Conservation (phyloP, 345 rosid genomes). For the Geranium brycei region DNA sequence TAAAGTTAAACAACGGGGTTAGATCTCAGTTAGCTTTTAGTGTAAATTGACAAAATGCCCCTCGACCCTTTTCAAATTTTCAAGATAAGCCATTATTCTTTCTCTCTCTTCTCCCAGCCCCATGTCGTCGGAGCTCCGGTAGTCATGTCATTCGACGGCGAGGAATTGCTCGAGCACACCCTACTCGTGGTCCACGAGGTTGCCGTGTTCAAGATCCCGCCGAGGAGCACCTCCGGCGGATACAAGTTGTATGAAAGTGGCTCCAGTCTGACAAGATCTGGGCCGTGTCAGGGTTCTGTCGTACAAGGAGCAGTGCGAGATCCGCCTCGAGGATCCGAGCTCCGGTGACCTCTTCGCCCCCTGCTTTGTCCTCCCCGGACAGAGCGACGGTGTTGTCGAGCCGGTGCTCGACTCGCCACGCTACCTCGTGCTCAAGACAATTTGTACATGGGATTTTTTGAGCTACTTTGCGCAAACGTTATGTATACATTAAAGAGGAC, state of each 20-base stretch:
- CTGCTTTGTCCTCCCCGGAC: slow-evolving; percentile 70
- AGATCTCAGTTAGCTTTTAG: too few species aligned
- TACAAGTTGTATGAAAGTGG: slow-evolving; percentile 97
- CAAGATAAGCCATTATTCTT: too few species aligned
- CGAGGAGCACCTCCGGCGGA: slow-evolving; percentile 86
- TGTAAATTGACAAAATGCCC: too few species aligned
- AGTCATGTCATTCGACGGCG: slow-evolving; percentile 76
- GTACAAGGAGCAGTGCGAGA: slow-evolving; percentile 91
- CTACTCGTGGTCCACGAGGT: slow-evolving; percentile 94
- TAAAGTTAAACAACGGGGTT: too few species aligned
- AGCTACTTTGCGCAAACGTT: too few species aligned
- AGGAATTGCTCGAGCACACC: slow-evolving; percentile 80
- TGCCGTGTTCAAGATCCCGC: slow-evolving; percentile 80
- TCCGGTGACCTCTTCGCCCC: slow-evolving; percentile 88
- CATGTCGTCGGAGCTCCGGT: neutral
- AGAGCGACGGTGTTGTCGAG: slow-evolving; percentile 80
- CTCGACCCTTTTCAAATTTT: too few species aligned
- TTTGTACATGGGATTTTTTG: too few species aligned
- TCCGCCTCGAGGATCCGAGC: slow-evolving; percentile 86
- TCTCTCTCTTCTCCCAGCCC: neutral
- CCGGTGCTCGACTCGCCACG: slow-evolving; percentile 93
- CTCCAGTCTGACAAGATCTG: slow-evolving; percentile 98
- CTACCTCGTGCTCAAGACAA: slow-evolving; percentile 70
- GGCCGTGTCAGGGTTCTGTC: slow-evolving; percentile 95
- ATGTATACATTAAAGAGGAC: too few species aligned